Percentiles rank a stretch among this genome's conserved stretches.
Evolutionary conservation across 2,329 filamentous ascomycete genomes (phyloP).

Genomic region (Fusarium sarcochroum): DNA sequence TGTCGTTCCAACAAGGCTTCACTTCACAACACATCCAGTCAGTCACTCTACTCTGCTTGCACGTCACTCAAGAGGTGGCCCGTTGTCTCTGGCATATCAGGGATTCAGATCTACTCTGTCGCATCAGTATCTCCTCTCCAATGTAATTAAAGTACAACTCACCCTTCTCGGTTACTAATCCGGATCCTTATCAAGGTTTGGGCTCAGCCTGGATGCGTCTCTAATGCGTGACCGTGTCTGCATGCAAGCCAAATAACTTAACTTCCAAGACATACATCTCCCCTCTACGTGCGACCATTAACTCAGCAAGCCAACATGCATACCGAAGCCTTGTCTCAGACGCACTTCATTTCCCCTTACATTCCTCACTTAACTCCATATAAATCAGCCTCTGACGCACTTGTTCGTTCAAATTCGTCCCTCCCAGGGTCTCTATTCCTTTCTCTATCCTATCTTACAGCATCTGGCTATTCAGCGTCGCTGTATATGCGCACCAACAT

Average conservation of each 20-base stretch:
- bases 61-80: neutral
- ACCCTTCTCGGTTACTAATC: neutral
- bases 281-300: neutral
- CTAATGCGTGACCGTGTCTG: constrained; percentile 1
- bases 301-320: neutral
- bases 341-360: constrained; percentile 29
- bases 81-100: neutral
- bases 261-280: constrained; percentile 25
- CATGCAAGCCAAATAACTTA: constrained; percentile 3
- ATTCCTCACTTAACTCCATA: constrained; percentile 28
- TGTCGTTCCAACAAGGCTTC: no score
- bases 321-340: constrained; percentile 29
- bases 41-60: neutral
- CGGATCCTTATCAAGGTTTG: neutral
- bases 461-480: constrained; percentile 22
- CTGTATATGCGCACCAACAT: constrained; percentile 36
- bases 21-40: neutral
- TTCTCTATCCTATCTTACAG: constrained; percentile 40
- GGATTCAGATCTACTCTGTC: neutral
- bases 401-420: constrained; percentile 35
- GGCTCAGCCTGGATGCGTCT: neutral
- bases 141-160: neutral
- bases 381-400: constrained; percentile 22
- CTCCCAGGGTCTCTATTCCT: constrained; percentile 37
- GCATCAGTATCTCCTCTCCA: neutral